Evolutionary conservation across 1,284 basidiomycete species (phyloP).

Genomic region (Trametes hirsuta): DNA sequence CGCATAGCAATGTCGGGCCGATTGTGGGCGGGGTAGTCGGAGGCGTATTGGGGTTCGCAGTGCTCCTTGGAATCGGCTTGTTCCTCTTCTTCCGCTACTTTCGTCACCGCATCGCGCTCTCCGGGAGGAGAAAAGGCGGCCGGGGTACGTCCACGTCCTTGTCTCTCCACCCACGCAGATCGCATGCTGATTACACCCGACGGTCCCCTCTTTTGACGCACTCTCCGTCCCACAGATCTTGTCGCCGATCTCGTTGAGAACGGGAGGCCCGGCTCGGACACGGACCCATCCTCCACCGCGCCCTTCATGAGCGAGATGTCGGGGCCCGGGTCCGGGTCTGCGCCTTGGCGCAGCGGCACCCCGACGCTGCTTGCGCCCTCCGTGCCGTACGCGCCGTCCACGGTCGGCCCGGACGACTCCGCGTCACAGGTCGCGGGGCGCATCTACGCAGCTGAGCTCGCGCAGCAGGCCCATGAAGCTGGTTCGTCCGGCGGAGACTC

Average conservation of each 20-base stretch:
- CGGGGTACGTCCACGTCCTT: background rate
- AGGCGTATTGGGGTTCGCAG: slow-evolving; percentile 6
- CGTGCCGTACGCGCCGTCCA: slow-evolving; percentile 7
- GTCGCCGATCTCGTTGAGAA: slow-evolving; percentile 15
- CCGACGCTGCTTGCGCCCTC: background rate
- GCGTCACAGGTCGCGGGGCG: slow-evolving; percentile 19
- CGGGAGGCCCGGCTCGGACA: slow-evolving; percentile 1
- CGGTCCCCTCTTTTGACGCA: background rate
- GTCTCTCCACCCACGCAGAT: background rate
- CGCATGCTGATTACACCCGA: background rate
- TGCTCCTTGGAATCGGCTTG: slow-evolving; percentile 3
- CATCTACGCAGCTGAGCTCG: slow-evolving; percentile 16
- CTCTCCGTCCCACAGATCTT: background rate
- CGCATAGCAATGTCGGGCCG: slow-evolving; percentile 13
- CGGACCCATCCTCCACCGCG: background rate
- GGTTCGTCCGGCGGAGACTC: background rate
- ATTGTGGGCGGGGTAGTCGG: slow-evolving; percentile 15
- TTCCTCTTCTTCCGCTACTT: slow-evolving; percentile 18
- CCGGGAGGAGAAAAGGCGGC: slow-evolving; percentile 4
- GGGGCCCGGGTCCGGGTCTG: background rate
- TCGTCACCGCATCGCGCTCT: slow-evolving; percentile 10
- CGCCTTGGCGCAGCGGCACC: slow-evolving; percentile 1
- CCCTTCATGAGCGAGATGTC: background rate
- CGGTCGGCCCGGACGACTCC: slow-evolving; percentile 16
- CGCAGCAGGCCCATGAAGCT: slow-evolving; percentile 2